Conservation (phyloP, 2,329 filamentous ascomycete genomes). For the Sporothrix globosa region DNA sequence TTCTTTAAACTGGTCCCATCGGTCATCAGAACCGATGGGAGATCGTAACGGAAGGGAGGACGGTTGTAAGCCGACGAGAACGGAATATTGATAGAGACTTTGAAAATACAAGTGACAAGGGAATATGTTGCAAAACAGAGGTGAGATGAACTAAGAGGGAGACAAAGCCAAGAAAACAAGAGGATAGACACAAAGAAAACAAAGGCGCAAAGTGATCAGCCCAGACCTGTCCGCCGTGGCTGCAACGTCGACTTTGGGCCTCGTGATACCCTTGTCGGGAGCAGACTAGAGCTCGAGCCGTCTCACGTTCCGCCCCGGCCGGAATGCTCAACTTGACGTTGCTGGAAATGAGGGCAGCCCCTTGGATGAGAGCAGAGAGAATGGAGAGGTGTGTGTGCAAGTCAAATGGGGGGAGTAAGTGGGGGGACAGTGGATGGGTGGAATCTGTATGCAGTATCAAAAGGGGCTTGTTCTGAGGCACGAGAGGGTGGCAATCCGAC, state of each 20-base stretch:
- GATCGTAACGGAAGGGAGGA: not conserved
- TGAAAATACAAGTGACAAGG: slow-evolving; percentile 3
- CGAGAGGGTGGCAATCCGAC: not conserved
- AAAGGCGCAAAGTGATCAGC: not conserved
- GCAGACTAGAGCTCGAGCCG: slow-evolving; percentile 25
- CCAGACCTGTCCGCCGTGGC: slow-evolving; percentile 14
- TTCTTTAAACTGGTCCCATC: slow-evolving; percentile 7
- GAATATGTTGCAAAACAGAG: not conserved
- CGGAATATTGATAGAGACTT: not conserved
- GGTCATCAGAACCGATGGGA: slow-evolving; percentile 3
- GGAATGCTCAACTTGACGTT: slow-evolving; percentile 9
- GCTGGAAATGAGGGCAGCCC: not conserved
- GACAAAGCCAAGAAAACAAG: not conserved
- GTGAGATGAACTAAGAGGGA: not conserved
- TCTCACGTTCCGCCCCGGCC: slow-evolving; percentile 20
- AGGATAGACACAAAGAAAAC: not conserved
- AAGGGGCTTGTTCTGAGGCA: slow-evolving; percentile 2
- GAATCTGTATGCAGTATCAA: slow-evolving; percentile 7
- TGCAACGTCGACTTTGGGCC: not conserved
- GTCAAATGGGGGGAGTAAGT: slow-evolving; percentile 3
- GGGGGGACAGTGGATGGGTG: not conserved
- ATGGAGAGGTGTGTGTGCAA: slow-evolving; percentile 20
- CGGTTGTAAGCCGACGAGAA: slow-evolving; percentile 10
- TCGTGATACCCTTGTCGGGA: slow-evolving; percentile 28
- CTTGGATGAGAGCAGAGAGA: slow-evolving; percentile 2